Evolutionary conservation across 2,329 filamentous ascomycete species (phyloP).

Genomic region (Samsoniella hepiali): DNA sequence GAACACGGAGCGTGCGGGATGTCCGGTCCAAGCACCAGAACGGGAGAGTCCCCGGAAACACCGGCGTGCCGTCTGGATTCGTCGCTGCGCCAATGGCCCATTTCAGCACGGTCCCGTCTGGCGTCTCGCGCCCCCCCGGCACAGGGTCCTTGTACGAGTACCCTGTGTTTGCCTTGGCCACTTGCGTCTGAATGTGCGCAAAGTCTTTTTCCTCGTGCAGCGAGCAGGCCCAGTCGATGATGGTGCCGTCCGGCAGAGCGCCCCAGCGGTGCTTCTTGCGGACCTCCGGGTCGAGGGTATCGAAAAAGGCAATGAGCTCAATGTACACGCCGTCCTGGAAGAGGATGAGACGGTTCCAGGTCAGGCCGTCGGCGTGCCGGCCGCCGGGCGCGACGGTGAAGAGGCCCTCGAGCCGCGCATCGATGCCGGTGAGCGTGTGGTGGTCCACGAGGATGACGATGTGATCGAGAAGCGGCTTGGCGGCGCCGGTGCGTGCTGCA

Average conservation of each 20-base stretch:
- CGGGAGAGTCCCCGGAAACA: slow-evolving; percentile 50
- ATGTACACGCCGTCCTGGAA: slow-evolving; percentile 64
- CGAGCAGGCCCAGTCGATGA: slow-evolving; percentile 61
- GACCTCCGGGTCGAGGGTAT: slow-evolving; percentile 37
- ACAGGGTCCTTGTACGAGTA: slow-evolving; percentile 47
- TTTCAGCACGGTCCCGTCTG: slow-evolving; percentile 54
- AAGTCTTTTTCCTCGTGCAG: slow-evolving; percentile 37
- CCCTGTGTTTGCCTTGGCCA: slow-evolving; percentile 31
- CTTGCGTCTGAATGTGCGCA: slow-evolving; percentile 34
- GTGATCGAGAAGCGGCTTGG: slow-evolving; percentile 50
- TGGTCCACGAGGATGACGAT: slow-evolving; percentile 61
- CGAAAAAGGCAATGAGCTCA: slow-evolving; percentile 62
- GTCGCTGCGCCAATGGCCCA: slow-evolving; percentile 55
- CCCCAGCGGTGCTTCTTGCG: slow-evolving; percentile 58
- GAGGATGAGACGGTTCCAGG: slow-evolving; percentile 60
- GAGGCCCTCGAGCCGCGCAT: slow-evolving; percentile 47
- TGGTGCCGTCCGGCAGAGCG: slow-evolving; percentile 42
- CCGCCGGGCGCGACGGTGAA: slow-evolving; percentile 61
- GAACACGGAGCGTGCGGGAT: slow-evolving; percentile 52
- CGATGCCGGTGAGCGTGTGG: slow-evolving; percentile 43
- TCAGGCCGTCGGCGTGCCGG: slow-evolving; percentile 57
- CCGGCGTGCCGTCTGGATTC: slow-evolving; percentile 22
- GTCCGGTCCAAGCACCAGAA: slow-evolving; percentile 68
- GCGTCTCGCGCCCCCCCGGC: slow-evolving; percentile 50
- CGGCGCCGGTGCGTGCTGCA: neutral